A percentile compares a stretch with the other conserved stretches of the same genome.
phyloP scores from a whole-genome alignment of 208 protist genomes.

The Leishmania martiniquensis region DNA sequence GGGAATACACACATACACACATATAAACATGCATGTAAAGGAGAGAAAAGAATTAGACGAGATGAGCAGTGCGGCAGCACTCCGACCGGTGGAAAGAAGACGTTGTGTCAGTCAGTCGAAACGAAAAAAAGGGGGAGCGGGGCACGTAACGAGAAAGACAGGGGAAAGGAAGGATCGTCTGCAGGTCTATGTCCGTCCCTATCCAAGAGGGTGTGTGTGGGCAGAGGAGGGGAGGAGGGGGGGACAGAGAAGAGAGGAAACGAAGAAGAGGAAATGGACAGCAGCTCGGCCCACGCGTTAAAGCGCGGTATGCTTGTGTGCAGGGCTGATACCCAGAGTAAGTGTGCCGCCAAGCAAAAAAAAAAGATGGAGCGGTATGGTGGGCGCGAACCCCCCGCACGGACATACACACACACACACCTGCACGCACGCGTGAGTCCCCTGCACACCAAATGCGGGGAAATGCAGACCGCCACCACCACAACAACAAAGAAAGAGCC shows the following conservation, averaged over 20 bases:
- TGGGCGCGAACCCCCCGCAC: background rate
- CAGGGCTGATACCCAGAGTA: background rate
- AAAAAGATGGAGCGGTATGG: background rate
- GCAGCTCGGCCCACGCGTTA: background rate
- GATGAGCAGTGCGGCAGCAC: background rate
- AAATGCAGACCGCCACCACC: background rate
- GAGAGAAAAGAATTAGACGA: background rate
- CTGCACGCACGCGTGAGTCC: background rate
- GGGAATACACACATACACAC: background rate
- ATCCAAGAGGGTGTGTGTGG: background rate
- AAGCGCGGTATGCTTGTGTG: background rate
- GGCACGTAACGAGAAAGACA: constrained; percentile 11
- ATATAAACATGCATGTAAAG: background rate
- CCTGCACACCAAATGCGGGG: background rate
- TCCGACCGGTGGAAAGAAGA: background rate
- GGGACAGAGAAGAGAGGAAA: background rate
- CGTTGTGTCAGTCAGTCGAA: background rate
- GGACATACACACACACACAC: background rate
- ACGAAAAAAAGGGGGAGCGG: background rate
- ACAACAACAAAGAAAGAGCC: background rate
- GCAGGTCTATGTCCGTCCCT: background rate
- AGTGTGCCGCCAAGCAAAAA: background rate
- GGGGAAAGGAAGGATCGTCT: background rate
- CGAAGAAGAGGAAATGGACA: background rate
- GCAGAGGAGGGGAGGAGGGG: too few species aligned